Evolutionary conservation across 1,284 basidiomycete species (phyloP).

Genomic region (Ceraceosorus bombacis): DNA sequence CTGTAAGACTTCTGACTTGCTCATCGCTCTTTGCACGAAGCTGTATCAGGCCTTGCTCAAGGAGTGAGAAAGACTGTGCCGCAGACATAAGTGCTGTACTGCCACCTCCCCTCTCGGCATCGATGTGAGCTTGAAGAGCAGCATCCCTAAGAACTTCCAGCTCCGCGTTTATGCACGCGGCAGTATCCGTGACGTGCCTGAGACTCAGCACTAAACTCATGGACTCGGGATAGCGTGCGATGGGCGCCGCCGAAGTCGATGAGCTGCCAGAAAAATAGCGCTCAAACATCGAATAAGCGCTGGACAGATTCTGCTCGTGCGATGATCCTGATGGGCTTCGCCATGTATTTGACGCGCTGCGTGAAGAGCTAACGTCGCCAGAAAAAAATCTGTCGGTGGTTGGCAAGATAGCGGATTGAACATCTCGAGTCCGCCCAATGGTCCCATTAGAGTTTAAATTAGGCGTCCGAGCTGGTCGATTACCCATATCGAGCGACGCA

Average conservation of each 20-base stretch:
- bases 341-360: too few relatives aligned
- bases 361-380: background rate
- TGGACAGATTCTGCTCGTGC: conserved; percentile 27
- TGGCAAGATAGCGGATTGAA: conserved; percentile 1
- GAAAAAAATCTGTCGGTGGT: conserved; percentile 8
- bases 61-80: conserved; percentile 6
- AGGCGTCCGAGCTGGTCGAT: background rate
- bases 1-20: conserved; percentile 33
- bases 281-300: conserved; percentile 25
- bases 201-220: conserved; percentile 24
- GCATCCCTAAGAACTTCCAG: conserved; percentile 16
- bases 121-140: conserved; percentile 23
- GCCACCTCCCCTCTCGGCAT: conserved; percentile 20
- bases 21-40: conserved; percentile 37
- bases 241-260: background rate
- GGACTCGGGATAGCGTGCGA: conserved; percentile 9
- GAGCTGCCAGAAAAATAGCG: conserved; percentile 14
- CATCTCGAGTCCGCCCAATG: conserved; percentile 1
- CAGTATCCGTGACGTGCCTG: conserved; percentile 18
- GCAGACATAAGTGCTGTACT: background rate
- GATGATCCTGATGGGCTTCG: background rate
- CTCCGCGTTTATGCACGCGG: conserved; percentile 30
- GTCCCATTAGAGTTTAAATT: too few relatives aligned
- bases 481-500: background rate
- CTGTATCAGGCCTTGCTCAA: conserved; percentile 23